Conservation (phyloP, 495 filamentous ascomycete genomes). For the Neurospora sp. region DNA sequence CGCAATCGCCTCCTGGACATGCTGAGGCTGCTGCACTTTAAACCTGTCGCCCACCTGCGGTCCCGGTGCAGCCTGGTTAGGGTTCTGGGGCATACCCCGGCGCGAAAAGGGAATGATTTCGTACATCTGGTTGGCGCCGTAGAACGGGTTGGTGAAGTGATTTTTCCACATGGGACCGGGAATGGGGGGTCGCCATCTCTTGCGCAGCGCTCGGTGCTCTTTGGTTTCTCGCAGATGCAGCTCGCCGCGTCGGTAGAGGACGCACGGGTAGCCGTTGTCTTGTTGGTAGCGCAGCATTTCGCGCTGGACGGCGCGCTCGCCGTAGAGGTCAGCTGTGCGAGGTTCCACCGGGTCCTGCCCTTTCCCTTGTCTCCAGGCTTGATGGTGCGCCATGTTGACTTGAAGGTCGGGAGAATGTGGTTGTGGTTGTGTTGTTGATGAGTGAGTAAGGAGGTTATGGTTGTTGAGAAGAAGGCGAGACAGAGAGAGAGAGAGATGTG, state of each 20-base stretch:
- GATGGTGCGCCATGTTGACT: neutral
- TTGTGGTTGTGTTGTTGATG: neutral
- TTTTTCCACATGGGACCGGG: neutral
- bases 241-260: neutral
- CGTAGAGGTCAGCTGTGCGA: neutral
- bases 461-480: neutral
- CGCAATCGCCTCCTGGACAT: neutral
- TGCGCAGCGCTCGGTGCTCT: neutral
- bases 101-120: neutral
- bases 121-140: neutral
- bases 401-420: neutral
- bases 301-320: neutral
- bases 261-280: neutral
- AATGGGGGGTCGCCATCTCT: neutral
- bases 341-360: neutral
- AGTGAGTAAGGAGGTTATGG: neutral
- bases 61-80: neutral
- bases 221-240: neutral
- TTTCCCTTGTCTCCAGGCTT: neutral
- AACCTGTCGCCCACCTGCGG: neutral
- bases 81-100: neutral
- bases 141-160: neutral
- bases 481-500: neutral
- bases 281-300: neutral
- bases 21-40: neutral